A percentile compares a stretch with the other conserved stretches of the same genome.
phyloP scores from a whole-genome alignment of 208 protist species.

The Leishmania amazonensis region DNA sequence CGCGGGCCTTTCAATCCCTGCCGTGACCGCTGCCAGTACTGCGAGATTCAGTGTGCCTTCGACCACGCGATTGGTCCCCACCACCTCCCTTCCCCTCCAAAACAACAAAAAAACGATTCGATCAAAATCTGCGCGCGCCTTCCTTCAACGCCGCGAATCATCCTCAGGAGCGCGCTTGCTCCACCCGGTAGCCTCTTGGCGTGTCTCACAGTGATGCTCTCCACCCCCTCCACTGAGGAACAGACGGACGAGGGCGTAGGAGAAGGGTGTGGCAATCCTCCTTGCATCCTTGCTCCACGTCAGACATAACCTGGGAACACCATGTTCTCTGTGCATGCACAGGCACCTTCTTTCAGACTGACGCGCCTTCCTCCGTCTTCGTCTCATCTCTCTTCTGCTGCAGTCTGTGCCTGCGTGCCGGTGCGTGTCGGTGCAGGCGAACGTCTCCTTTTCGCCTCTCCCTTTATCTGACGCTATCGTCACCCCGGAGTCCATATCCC shows the following conservation, averaged over 20 bases:
- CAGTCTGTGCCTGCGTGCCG: not conserved
- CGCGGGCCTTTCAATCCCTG: no score
- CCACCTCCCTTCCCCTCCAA: not conserved
- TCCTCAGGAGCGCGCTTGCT: not conserved
- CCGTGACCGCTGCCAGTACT: no score
- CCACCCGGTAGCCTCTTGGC: not conserved
- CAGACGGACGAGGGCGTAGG: not conserved
- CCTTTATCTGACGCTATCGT: not conserved
- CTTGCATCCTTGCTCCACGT: not conserved
- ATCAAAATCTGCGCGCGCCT: not conserved
- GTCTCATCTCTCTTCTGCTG: not conserved
- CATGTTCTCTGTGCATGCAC: not conserved
- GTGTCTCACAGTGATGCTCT: not conserved
- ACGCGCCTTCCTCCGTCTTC: not conserved
- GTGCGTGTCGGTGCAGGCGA: not conserved
- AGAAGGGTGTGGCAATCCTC: not conserved
- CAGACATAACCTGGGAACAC: not conserved
- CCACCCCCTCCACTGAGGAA: not conserved
- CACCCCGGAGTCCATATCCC: not conserved
- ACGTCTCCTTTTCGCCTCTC: not conserved
- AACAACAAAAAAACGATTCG: not conserved
- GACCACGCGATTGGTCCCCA: not conserved
- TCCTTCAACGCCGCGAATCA: not conserved
- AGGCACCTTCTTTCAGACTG: not conserved
- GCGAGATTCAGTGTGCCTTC: no score